Evolutionary conservation across 2,329 filamentous ascomycete genomes (phyloP).

Genomic region (Colletotrichum musae): DNA sequence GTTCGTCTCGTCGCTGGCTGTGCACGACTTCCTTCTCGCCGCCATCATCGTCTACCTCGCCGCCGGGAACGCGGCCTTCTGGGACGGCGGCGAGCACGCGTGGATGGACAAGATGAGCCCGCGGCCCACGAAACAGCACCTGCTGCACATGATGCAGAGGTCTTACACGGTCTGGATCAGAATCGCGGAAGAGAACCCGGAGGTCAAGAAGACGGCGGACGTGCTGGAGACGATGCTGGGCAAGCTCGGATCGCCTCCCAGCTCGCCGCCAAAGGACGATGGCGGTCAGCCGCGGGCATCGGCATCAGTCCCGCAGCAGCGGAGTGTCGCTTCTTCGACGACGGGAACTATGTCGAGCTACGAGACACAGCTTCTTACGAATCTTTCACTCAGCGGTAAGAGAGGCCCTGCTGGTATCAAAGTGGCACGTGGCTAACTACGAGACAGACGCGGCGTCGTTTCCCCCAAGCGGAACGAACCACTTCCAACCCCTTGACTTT

Average conservation of each 20-base stretch:
- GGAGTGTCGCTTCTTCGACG: conserved; percentile 37
- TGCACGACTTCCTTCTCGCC: conserved; percentile 74
- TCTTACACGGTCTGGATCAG: conserved; percentile 62
- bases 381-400: conserved; percentile 36
- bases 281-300: conserved; percentile 29
- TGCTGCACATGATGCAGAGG: conserved; percentile 57
- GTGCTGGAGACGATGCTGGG: conserved; percentile 62
- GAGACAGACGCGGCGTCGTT: conserved; percentile 10
- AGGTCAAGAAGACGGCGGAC: conserved; percentile 62
- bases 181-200: conserved; percentile 53
- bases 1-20: conserved; percentile 70
- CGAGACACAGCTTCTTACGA: conserved; percentile 43
- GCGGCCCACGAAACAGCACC: conserved; percentile 54
- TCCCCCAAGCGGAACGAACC: conserved; percentile 2
- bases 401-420: background rate
- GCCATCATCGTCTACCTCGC: conserved; percentile 72
- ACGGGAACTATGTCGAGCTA: conserved; percentile 42
- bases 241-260: conserved; percentile 55
- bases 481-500: conserved; percentile 33
- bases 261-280: conserved; percentile 31
- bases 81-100: conserved; percentile 51
- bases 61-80: conserved; percentile 59
- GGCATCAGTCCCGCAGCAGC: conserved; percentile 33
- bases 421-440: conserved; percentile 4
- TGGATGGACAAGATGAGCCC: conserved; percentile 53